A percentile compares a stretch with the other conserved stretches of the same genome.
These are phyloP conservation scores for Pythium folliculosum DNA, from an alignment of 352 stramenopile species.

Conservation along the genomic window DNA sequence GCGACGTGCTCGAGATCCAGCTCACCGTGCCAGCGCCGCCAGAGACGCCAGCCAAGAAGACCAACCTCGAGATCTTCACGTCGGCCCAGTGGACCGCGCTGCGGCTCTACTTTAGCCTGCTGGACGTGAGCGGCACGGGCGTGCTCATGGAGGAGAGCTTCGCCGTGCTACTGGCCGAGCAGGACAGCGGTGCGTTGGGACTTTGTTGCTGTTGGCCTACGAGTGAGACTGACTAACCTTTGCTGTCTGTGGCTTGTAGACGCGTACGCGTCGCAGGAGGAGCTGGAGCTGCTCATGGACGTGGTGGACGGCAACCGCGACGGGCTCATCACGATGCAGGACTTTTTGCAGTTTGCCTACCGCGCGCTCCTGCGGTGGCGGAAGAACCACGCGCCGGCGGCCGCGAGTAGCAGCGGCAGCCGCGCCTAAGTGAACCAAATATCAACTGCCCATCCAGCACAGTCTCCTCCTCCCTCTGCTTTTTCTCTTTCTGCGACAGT, in stretches of 20 bases:
- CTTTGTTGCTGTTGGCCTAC: background rate
- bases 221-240: slow-evolving; percentile 2
- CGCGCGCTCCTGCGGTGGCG: slow-evolving; percentile 69
- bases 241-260: slow-evolving; percentile 35
- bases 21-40: background rate
- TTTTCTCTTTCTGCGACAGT: too few species aligned
- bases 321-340: slow-evolving; percentile 71
- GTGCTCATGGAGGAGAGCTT: slow-evolving; percentile 84
- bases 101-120: slow-evolving; percentile 70
- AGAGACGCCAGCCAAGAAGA: background rate
- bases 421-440: slow-evolving; percentile 16
- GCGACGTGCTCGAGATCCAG: slow-evolving; percentile 1
- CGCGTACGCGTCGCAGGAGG: slow-evolving; percentile 81
- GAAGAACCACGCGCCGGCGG: slow-evolving; percentile 30
- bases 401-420: background rate
- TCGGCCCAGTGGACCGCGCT: slow-evolving; percentile 73
- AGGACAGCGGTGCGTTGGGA: slow-evolving; percentile 65
- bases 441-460: background rate
- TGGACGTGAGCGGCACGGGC: slow-evolving; percentile 68
- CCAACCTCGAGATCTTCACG: slow-evolving; percentile 63
- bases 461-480: background rate
- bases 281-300: slow-evolving; percentile 76
- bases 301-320: slow-evolving; percentile 81
- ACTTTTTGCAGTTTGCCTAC: slow-evolving; percentile 85
- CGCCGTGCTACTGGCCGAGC: slow-evolving; percentile 74